Evolutionary conservation across 1,139 yeast genomes (phyloP), one percentile per base, ranked within the genome.

Genomic region (Pichia sp.): DNA sequence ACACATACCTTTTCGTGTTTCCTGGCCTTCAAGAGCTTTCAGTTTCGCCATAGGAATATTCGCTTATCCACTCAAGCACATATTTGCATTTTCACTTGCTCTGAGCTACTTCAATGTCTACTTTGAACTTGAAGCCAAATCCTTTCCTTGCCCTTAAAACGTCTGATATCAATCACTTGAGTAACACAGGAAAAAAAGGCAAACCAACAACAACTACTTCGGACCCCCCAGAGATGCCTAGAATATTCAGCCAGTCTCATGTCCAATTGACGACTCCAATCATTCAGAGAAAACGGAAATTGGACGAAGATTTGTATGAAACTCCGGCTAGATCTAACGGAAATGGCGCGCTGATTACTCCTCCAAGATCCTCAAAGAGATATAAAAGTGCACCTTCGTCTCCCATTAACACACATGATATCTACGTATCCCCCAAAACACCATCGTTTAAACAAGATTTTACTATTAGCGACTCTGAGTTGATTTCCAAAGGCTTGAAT

Each of bases 331-430:
- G 39, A 9, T 18, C 12, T n/a, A 22, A 14, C 20, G n/a, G n/a
- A 18, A 27, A 33, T 11, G 29, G 28, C 5, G 21, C 32, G 6
- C 19, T 39, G n/a, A 33, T 39, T 18, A 39, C 50, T 6, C 46
- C 52, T 3, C 49, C 47, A 26, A 33, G 33, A 14, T 30, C 44
- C 7, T 7, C 19, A 17, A 55, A 55, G 30, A 51, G 43, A 22
- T 45, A 52, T 18, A 51, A 39, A 37, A 46, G 56, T 2, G 57
- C 48, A 3, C 59, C 59, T 4, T 50, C 57, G 7, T 50, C 58
- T 9, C 58, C 58, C 9, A 32, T 40, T 7, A 19, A 38, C 8
- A 34, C 33, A 12, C 14, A 21, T 18, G 32, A 34, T 6, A 22
- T 36, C 17, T 39, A 38, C 18, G 40, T 40, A 23, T 43, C 48